A percentile compares a stretch with the other conserved stretches of the same genome.
These are phyloP conservation scores for Corniculantispora saksenae DNA, from an alignment of 2,329 filamentous ascomycete species.

Conservation along the genomic window DNA sequence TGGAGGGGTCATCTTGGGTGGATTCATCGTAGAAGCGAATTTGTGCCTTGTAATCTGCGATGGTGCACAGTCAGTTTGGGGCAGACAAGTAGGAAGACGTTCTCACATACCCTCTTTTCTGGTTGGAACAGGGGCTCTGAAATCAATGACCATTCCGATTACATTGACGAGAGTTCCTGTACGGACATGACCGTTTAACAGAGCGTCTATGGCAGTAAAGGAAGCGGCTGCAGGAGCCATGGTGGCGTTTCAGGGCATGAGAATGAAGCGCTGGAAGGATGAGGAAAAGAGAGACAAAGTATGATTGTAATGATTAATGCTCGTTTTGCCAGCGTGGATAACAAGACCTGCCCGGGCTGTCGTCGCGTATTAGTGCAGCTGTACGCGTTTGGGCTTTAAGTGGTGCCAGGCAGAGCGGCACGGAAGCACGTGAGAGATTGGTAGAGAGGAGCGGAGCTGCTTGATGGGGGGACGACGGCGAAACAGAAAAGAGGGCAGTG, in stretches of 20 bases:
- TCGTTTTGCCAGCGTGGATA: background rate
- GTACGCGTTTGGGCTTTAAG: slow-evolving; percentile 3
- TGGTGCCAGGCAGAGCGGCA: background rate
- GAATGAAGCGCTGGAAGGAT: background rate
- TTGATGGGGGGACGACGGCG: background rate
- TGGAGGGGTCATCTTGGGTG: slow-evolving; percentile 43
- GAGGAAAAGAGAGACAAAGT: background rate
- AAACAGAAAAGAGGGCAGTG: background rate
- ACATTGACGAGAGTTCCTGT: slow-evolving; percentile 50
- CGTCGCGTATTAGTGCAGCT: background rate
- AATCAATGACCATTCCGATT: slow-evolving; percentile 71
- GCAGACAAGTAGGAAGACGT: background rate
- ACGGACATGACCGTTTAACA: slow-evolving; percentile 43
- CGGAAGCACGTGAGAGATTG: slow-evolving; percentile 16
- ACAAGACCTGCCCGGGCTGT: background rate
- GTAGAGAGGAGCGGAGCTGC: background rate
- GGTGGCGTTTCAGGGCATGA: background rate
- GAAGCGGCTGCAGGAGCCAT: slow-evolving; percentile 15
- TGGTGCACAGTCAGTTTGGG: background rate
- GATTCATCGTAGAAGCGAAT: slow-evolving; percentile 63
- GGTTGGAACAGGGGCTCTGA: slow-evolving; percentile 53
- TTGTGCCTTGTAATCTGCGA: slow-evolving; percentile 59
- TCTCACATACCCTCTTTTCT: slow-evolving; percentile 49
- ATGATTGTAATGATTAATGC: background rate
- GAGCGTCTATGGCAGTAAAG: slow-evolving; percentile 35